phyloP scores from a whole-genome alignment of 352 stramenopile species.

The Pythium aquatile region DNA sequence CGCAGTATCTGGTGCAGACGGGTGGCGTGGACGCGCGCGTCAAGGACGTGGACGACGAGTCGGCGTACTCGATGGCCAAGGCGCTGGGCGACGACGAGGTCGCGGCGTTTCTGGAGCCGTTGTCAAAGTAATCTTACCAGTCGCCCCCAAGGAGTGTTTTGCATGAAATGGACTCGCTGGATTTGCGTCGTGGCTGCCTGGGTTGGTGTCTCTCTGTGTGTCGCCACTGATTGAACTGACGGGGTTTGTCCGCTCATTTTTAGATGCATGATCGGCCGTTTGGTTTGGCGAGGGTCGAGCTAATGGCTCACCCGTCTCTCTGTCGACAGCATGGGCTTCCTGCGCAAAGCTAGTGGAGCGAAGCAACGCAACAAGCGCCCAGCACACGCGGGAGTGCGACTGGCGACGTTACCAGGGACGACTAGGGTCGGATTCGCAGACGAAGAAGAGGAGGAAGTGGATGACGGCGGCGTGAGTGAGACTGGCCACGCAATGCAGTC shows the following conservation, averaged over 20 bases:
- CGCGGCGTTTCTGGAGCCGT: slow-evolving; percentile 53
- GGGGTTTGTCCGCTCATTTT: neutral
- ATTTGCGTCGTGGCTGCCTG: neutral
- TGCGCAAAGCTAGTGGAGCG: neutral
- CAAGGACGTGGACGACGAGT: slow-evolving; percentile 68
- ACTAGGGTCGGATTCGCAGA: slow-evolving; percentile 6
- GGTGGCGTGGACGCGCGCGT: slow-evolving; percentile 65
- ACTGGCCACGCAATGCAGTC: neutral
- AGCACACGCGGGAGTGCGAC: slow-evolving; percentile 46
- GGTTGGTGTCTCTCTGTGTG: neutral
- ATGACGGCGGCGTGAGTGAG: slow-evolving; percentile 4
- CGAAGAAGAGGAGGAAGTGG: neutral
- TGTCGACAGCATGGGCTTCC: slow-evolving; percentile 15
- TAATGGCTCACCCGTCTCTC: neutral
- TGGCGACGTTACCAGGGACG: slow-evolving; percentile 33
- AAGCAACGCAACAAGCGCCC: slow-evolving; percentile 25
- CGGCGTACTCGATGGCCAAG: slow-evolving; percentile 61
- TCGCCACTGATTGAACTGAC: neutral
- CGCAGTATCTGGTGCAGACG: slow-evolving; percentile 56
- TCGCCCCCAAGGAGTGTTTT: neutral
- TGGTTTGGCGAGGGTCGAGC: neutral
- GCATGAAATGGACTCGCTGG: slow-evolving; percentile 10
- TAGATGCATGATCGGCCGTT: neutral
- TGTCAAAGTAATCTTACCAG: slow-evolving; percentile 16
- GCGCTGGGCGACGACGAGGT: slow-evolving; percentile 80